These are phyloP conservation scores for Apiotrichum gracile DNA, from an alignment of 1,284 basidiomycete genomes.

Conservation along the genomic window DNA sequence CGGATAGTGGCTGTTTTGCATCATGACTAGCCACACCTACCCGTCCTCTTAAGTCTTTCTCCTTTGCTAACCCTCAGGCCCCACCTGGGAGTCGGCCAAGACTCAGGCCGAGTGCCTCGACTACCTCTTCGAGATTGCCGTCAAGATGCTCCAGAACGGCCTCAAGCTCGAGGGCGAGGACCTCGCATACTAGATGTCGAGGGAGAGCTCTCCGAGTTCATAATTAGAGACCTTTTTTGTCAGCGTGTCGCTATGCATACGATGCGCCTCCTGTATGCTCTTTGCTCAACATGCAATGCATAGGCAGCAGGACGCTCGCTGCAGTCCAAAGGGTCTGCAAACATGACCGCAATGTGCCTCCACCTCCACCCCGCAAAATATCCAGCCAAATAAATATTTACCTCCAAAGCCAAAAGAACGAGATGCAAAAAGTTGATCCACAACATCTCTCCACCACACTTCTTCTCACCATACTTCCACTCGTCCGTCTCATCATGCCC, in stretches of 20 bases:
- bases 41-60: too few relatives aligned
- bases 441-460: not conserved
- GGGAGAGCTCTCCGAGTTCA: not conserved
- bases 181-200: constrained; percentile 2
- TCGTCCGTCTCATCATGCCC: constrained; percentile 30
- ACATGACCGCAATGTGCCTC: too few relatives aligned
- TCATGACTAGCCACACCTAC: too few relatives aligned
- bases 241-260: constrained; percentile 2
- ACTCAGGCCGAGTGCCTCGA: constrained; percentile 82
- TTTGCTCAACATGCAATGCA: too few relatives aligned
- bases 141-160: constrained; percentile 41
- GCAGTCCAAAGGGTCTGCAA: too few relatives aligned
- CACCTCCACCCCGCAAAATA: not conserved
- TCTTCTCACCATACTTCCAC: not conserved
- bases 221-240: too few relatives aligned
- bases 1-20: not conserved
- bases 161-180: constrained; percentile 39
- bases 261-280: not conserved
- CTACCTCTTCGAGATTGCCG: constrained; percentile 73
- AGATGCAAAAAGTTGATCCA: not conserved
- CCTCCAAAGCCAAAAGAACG: not conserved
- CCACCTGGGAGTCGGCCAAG: constrained; percentile 80
- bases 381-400: too few relatives aligned
- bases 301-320: too few relatives aligned
- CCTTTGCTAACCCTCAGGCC: too few relatives aligned